Base-by-base conservation (phyloP, 345 rosid species). In the Carallia brachiata region DNA sequence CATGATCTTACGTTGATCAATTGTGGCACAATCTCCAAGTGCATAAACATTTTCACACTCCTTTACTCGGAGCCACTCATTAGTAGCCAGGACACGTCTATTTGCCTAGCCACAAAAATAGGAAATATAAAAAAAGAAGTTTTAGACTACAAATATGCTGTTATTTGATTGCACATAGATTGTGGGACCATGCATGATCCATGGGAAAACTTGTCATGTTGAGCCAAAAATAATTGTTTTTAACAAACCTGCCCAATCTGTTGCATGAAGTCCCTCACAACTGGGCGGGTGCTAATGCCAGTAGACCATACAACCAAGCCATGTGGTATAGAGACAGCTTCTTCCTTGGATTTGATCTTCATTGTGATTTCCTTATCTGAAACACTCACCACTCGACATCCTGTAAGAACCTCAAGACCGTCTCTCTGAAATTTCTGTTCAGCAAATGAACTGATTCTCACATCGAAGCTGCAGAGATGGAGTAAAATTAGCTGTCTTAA, bases 241-340 rank as follows among this genome's bases (percentile, higher is more conserved):
- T 52, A 36, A 39, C 65, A 61, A 59, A 90, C 96, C 96, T 96
- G 99, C 34, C 87, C 97, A 73, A 96, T 80, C 83, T 92, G 90
- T 77, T 84, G 87, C 99, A 92, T 96, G 73, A 92, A 82, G 84
- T 96, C 88, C 66, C 62, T 82, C 64, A 92, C 83, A 23, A 88
- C 78, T 23, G 98, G 98, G 36, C 90, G 96, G 71, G 97, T 84
- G 69, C 85, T 87, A 68, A 92, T 74, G 36, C 99, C 98, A 59
- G 99, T 86, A 52, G 99, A 96, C 99, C 98, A 92, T 63, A 96
- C 73, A 74, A 96, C 83, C 84, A 96, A 73, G 44, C 99, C 99
- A 80, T 90, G 91, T 31, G 97, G 93, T 67, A 92, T 12, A 34
- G 87, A 76, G 48, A 76, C 68, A 54, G 53, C 50, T 61, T 90